Evolutionary conservation across 2,329 filamentous ascomycete genomes (phyloP).

Genomic region (Fusarium sp.): DNA sequence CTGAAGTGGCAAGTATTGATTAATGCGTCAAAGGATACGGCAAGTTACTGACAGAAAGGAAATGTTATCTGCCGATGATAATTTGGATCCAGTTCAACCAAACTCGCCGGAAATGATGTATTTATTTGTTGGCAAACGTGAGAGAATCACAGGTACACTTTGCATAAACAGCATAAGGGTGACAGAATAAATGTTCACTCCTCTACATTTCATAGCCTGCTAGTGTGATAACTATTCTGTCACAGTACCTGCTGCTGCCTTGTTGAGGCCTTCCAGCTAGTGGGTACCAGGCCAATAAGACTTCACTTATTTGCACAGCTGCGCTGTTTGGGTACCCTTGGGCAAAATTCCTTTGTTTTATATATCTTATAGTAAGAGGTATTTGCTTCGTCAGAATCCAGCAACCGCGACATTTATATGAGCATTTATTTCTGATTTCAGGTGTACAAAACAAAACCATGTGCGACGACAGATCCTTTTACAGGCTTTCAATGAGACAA

Average conservation of each 20-base stretch:
- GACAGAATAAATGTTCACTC: neutral
- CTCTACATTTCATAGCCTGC: fast-evolving
- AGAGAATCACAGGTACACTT: fast-evolving
- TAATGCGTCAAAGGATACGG: fast-evolving
- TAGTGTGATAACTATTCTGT: fast-evolving
- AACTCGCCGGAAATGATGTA: fast-evolving
- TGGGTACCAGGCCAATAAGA: neutral
- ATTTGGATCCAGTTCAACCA: fast-evolving
- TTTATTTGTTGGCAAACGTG: fast-evolving
- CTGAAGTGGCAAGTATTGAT: fast-evolving
- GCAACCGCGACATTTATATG: fast-evolving
- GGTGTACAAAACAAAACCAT: neutral
- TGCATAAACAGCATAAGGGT: too few species aligned
- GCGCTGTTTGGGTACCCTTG: neutral
- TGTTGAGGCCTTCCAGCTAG: neutral
- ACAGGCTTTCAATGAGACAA: neutral
- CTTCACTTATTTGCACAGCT: neutral
- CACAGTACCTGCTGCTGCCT: neutral
- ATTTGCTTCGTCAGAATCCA: neutral
- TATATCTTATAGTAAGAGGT: too few species aligned
- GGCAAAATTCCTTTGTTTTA: neutral
- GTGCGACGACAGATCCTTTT: neutral
- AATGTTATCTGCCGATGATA: fast-evolving
- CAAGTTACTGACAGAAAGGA: fast-evolving
- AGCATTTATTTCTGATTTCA: fast-evolving